These are phyloP conservation scores for Naegleria gruberi DNA, from an alignment of 208 protist genomes.

Conservation along the genomic window DNA sequence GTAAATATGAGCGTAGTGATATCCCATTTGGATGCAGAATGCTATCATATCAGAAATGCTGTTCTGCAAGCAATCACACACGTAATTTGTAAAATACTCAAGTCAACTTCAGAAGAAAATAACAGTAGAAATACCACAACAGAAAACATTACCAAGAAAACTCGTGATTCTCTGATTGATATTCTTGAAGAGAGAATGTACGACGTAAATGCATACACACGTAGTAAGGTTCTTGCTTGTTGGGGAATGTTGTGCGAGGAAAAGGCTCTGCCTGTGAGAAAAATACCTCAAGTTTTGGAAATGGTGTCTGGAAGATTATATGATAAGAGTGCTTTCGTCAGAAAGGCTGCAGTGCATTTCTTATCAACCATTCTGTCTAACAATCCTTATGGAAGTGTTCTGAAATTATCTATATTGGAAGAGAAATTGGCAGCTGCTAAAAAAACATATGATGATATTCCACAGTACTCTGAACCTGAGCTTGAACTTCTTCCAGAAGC, in stretches of 20 bases:
- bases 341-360: constrained; percentile 42
- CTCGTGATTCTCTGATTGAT: constrained; percentile 19
- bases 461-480: not conserved
- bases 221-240: constrained; percentile 35
- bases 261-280: not conserved
- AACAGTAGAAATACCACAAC: not conserved
- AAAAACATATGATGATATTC: not conserved
- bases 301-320: constrained; percentile 18
- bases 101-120: not conserved
- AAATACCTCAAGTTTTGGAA: not conserved
- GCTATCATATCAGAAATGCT: constrained; percentile 33
- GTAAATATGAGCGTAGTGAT: constrained; percentile 30
- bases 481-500: not conserved
- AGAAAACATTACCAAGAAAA: not conserved
- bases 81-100: constrained; percentile 1
- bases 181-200: constrained; percentile 29
- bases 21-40: constrained; percentile 32
- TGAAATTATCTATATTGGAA: not conserved
- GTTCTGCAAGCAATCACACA: constrained; percentile 12
- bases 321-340: constrained; percentile 39
- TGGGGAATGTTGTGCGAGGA: constrained; percentile 36
- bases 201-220: constrained; percentile 39
- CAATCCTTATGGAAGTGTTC: constrained; percentile 31
- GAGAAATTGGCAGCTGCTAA: not conserved
- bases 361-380: constrained; percentile 29